Base-by-base conservation (phyloP, 2,329 filamentous ascomycete genomes). In the Colletotrichum sp. region DNA sequence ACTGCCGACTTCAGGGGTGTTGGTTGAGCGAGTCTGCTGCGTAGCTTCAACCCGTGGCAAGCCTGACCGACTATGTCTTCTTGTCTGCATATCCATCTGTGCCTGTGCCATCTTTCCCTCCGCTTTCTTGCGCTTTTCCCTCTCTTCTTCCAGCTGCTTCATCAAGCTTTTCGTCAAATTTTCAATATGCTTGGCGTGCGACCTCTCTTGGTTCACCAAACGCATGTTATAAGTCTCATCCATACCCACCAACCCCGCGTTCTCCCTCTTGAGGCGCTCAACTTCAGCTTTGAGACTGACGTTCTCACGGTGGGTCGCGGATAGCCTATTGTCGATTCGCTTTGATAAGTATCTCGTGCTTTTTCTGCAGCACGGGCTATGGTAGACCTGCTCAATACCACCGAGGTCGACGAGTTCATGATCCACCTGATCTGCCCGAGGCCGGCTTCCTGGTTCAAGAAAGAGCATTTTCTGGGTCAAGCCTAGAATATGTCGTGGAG, bases 381-480 rank as follows among this genome's bases (percentile, higher is more conserved):
- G 88, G 76, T 89, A 89, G 7, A 88, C 84, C 69, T 89, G 87
- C 52, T 88, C 85, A 28, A 89, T 81, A 8, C 87, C 87, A 6
- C 88, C 88, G 0, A 89, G 82, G 77, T 85, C 85, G 2, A 84
- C 85, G 5, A 89, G 81, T 65, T 86, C 86, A 6, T 83, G 81
- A 64, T 87, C 84, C 18, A 86, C 82, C 59, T 85, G 82, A 30
- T 83, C 81, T 6, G 84, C 85, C 0, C 82, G 77, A 0, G 82
- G 81, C 5, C 86, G 83, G 18, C 77, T 78, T 9, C 79, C 79
- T 1, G 85, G 84, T 9, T 81, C 81, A 0, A 79, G 57, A 0
- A 83, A 80, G 1, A 85, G 77, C 85, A 88, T 86, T 32, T 79
- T 80, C 18, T 81, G 77, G 4, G 84, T 84, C 16, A 89, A 78